Evolutionary conservation across 495 filamentous ascomycete genomes (phyloP), one percentile per base, ranked within the genome.

Genomic region (Penicillium egyptiacum): DNA sequence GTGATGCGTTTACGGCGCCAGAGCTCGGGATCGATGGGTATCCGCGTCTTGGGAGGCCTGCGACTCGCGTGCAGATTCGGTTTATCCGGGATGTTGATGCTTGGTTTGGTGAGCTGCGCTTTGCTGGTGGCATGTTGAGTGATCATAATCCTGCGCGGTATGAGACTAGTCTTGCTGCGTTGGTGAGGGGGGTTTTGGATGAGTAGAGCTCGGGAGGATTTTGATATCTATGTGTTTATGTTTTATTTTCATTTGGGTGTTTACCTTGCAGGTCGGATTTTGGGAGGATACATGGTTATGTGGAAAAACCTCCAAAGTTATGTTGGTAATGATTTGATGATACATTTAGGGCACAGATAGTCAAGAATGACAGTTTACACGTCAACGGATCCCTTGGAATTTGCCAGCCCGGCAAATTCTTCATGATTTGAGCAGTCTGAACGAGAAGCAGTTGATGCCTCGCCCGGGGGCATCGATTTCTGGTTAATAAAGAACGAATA

Each of bases 121-220:
- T 92, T 70, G 86, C 82, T 11, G 82, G 81, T 33, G 83, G 86
- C 31, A 89, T 90, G 87, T 74, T 92, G 72, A 77, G 81, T 51
- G 88, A 92, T 70, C 88, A 92, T 69, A 88, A 83, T 60, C 88
- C 88, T n/a, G 86, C 80, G 30, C 73, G 83, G 55, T 92, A 92
- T 70, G 88, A 92, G 73, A 80, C 72, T 28, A 80, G 76, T 59
- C 65, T 86, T 55, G 77, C 74, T 55, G 79, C 79, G n/a, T 69
- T 86, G 60, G 70, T 69, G 39, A 78, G 71, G 55, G 82, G 83
- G 2, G 75, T 84, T 46, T 68, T 83, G 58, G 78, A 79, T 65
- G 70, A 73, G 55, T 77, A 56, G 19, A 28, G 10, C 11, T 57
- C 6, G 3, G 17, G 33, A 25, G 33, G 26, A n/a, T 25, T 40